Conservation (phyloP, 768 basidiomycete species). For the Leccinum ochraceum region DNA sequence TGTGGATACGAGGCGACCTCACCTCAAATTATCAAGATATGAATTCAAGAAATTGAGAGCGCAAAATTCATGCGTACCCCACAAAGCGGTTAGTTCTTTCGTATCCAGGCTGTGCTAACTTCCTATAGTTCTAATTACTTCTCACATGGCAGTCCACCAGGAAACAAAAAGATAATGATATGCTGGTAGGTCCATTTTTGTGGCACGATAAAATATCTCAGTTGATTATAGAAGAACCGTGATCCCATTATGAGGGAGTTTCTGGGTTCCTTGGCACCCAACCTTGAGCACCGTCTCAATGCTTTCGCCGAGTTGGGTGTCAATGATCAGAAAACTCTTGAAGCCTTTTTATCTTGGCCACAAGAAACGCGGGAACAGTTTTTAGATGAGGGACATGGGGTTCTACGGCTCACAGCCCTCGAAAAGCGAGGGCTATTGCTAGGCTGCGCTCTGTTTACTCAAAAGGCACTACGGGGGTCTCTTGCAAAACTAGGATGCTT, state of each 20-base stretch:
- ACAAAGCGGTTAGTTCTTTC: constrained; percentile 1
- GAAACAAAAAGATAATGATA: neutral
- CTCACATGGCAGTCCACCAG: neutral
- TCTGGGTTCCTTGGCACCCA: constrained; percentile 23
- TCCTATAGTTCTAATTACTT: neutral
- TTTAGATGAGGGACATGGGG: constrained; percentile 12
- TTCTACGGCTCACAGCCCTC: constrained; percentile 22
- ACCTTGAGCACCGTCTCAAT: constrained; percentile 20
- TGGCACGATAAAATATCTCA: neutral
- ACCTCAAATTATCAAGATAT: neutral
- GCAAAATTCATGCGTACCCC: neutral
- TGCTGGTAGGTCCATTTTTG: constrained; percentile 9
- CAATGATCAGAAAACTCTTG: constrained; percentile 21
- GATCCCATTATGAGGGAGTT: constrained; percentile 13
- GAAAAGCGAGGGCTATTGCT: constrained; percentile 22
- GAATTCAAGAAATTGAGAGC: fast-evolving
- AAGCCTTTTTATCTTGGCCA: constrained; percentile 28
- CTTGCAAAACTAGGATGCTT: neutral
- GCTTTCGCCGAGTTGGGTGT: constrained; percentile 26
- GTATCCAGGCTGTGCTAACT: neutral
- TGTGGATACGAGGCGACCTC: constrained; percentile 7
- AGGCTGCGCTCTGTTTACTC: constrained; percentile 6
- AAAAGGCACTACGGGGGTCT: constrained; percentile 7
- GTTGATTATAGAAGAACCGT: neutral
- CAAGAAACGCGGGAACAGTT: constrained; percentile 15